Evolutionary conservation across 2,329 filamentous ascomycete species (phyloP), one percentile per base, ranked within the genome.

Genomic region (Arthrocladium fulminans): DNA sequence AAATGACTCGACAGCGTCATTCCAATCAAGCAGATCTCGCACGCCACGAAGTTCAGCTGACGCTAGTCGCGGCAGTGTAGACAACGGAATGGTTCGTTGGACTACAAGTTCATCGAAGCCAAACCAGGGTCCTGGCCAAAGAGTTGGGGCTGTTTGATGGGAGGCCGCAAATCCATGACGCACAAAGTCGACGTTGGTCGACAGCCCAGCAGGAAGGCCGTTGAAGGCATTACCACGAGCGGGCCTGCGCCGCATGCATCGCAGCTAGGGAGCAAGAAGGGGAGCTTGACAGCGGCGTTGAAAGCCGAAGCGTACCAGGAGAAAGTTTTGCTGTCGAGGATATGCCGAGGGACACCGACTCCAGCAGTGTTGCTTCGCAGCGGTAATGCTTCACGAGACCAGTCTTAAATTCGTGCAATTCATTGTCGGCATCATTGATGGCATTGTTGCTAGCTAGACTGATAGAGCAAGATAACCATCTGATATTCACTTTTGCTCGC

Each of bases 301-400:
- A 35, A n/a, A 30, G 29, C 13, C 23, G 50, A 29, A 48, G 43
- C 24, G n/a, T 41, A 19, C 17, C n/a, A n/a, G n/a, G 45, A 23
- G 51, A 53, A 37, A 47, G 42, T 17, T 17, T 30, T 2, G 40
- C 37, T 12, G 45, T 51, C 9, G 51, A 53, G 27, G 41, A 50
- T 13, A 48, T 51, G 40, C 25, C 51, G 22, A 43, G 51, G 34
- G 40, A 48, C 20, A 35, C 20, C 17, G 43, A 51, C 25, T 35
- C 32, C 32, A 45, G 43, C 22, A 37, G 19, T 27, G 20, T 13
- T 13, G 22, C n/a, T 3, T 13, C 19, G 20, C 6, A 41, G 39
- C 19, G 19, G 39, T 41, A 35, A 17, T 17, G 3, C n/a, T 3
- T 4, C 10, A 35, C 32, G 19, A n/a, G n/a, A n/a, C n/a, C n/a